Conservation (phyloP, 169 alveolate species). For the Eimeria brunetti region DNA sequence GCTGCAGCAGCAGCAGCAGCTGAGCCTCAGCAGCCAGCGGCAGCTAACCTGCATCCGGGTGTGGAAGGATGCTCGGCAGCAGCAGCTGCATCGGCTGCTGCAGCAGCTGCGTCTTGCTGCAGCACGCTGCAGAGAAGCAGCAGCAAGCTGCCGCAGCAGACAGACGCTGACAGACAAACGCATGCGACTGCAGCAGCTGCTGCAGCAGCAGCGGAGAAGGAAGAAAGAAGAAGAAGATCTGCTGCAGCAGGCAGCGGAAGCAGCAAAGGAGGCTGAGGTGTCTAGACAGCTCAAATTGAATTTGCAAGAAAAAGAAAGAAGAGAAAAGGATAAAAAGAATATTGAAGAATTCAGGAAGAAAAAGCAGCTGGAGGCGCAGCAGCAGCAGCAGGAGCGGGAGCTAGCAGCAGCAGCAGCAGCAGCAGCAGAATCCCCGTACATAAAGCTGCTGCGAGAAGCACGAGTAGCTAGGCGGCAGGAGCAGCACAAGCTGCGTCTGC, state of each 20-base stretch:
- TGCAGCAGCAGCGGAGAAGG: not conserved
- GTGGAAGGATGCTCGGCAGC: not conserved
- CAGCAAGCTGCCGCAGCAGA: not conserved
- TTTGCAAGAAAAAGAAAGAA: not conserved
- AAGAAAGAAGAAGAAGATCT: not conserved
- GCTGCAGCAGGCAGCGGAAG: not conserved
- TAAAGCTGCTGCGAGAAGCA: constrained; percentile 22
- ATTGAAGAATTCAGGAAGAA: not conserved
- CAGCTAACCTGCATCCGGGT: constrained; percentile 6
- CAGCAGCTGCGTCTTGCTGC: not conserved
- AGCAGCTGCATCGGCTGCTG: not conserved
- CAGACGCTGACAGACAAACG: not conserved
- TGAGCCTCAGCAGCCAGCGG: constrained; percentile 4
- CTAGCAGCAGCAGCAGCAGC: not conserved
- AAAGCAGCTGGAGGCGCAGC: constrained; percentile 3
- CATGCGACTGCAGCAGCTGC: not conserved
- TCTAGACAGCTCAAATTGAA: not conserved
- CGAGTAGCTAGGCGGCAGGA: constrained; percentile 49
- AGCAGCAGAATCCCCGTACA: not conserved
- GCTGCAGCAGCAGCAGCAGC: constrained; percentile 18
- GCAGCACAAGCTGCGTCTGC: constrained; percentile 28
- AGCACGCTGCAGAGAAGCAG: not conserved
- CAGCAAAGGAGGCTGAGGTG: constrained; percentile 10
- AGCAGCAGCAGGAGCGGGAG: not conserved
- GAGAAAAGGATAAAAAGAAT: constrained; percentile 9